These are phyloP conservation scores for Triticum dicoccoides DNA, from an alignment of 176 grass and related monocot species.

Conservation along the genomic window DNA sequence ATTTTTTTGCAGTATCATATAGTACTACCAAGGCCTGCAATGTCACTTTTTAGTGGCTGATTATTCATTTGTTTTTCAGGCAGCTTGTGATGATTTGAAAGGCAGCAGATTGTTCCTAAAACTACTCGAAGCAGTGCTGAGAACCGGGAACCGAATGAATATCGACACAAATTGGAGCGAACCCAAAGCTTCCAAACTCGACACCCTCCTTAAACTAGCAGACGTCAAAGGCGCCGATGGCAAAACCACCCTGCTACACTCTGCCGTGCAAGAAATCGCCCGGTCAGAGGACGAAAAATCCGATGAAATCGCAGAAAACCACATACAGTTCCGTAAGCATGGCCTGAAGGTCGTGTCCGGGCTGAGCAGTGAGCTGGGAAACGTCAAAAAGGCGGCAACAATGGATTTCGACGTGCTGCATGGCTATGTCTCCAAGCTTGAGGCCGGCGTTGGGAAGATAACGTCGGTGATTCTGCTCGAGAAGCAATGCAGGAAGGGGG, in stretches of 20 bases:
- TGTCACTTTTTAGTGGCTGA: neutral
- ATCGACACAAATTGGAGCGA: constrained; percentile 77
- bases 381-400: constrained; percentile 74
- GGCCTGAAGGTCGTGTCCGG: constrained; percentile 73
- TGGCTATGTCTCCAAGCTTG: constrained; percentile 81
- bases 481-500: constrained; percentile 52
- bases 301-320: constrained; percentile 29
- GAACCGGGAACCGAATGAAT: constrained; percentile 91
- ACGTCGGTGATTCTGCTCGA: constrained; percentile 62
- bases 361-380: constrained; percentile 75
- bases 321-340: constrained; percentile 61
- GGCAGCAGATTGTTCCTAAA: constrained; percentile 81
- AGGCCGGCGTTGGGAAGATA: constrained; percentile 56
- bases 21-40: neutral
- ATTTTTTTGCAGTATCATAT: neutral
- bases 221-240: constrained; percentile 82
- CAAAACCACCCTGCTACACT: constrained; percentile 86
- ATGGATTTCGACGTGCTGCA: constrained; percentile 94
- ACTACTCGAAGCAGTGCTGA: constrained; percentile 85
- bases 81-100: constrained; percentile 87
- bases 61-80: constrained; percentile 36
- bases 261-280: constrained; percentile 84
- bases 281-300: constrained; percentile 60
- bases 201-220: constrained; percentile 88
- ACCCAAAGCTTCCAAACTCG: constrained; percentile 83